Base-by-base conservation (phyloP, 2,329 filamentous ascomycete genomes). In the Ophiobolus disseminans region DNA sequence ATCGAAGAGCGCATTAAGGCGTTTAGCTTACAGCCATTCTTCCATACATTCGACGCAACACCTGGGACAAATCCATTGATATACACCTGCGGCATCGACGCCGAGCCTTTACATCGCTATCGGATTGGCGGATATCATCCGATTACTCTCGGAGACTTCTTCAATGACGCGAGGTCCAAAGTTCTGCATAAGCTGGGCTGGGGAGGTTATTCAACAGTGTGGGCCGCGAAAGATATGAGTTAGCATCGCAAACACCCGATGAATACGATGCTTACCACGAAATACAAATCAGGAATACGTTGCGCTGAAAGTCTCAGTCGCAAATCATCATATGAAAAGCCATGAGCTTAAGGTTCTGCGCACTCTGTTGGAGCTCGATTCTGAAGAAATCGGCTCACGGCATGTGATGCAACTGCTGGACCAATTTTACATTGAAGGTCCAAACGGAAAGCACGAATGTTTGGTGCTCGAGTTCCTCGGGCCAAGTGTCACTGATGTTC, bases 391-490 rank as follows among this genome's bases (percentile, higher is more conserved):
- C 19, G 55, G 52, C 17, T 48, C 38, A 14, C 49, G 49, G 26
- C 56, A 77, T 62, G 28, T 76, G 9, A 68, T 75, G 30, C 62
- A 51, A 17, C 34, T 78, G 17, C 48, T 73, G 19, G 70, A 77
- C 50, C 19, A 63, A 14, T 79, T 80, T 28, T 28, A 70, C 6
- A 40, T 75, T 35, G 32, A 56, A 2, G 76, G 78, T 8, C 76
- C 76, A 5, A 80, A 80, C 59, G 76, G 78, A 9, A 63, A 23
- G 2, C 77, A 81, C 52, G 53, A 66, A n/a, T 80, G 77, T 55
- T 57, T 80, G 0, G 72, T 80, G 5, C 68, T 73, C 36, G 70
- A 77, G 32, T 58, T 75, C n/a, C 43, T 77, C 21, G 75, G 74
- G 2, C 68, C 75, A 6, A 78, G 62, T 57, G 63, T 78, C 14